Conservation (phyloP, 2,329 filamentous ascomycete species). For the Colletotrichum ledebouriae region DNA sequence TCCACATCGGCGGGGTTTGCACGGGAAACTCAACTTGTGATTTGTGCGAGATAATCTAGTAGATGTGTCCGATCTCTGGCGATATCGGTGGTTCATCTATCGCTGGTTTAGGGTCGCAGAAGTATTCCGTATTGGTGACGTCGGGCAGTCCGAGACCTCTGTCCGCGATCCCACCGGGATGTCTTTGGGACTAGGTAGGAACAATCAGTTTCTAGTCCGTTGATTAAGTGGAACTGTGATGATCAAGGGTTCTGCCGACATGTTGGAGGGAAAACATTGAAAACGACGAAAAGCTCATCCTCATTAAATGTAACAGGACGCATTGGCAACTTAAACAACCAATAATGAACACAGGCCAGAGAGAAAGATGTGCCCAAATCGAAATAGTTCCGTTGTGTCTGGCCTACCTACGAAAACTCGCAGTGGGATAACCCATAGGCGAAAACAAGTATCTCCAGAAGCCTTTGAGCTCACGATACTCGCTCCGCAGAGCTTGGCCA, state of each 20-base stretch:
- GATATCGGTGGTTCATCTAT: background rate
- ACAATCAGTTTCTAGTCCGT: background rate
- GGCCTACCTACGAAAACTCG: constrained; percentile 14
- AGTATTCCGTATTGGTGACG: background rate
- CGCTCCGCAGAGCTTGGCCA: background rate
- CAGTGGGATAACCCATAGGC: constrained; percentile 11
- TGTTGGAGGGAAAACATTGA: too few species aligned
- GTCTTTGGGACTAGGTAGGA: background rate
- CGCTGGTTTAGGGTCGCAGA: background rate
- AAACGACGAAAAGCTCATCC: too few species aligned
- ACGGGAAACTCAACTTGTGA: background rate
- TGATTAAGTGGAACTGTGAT: too few species aligned
- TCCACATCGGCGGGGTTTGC: background rate
- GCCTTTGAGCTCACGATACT: constrained; percentile 12
- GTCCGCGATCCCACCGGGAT: background rate
- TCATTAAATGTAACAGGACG: too few species aligned
- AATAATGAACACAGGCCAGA: too few species aligned
- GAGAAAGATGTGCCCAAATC: too few species aligned
- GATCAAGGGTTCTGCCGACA: too few species aligned
- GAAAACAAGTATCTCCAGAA: constrained; percentile 17
- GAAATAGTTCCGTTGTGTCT: too few species aligned
- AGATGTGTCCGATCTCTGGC: constrained; percentile 3
- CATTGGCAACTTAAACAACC: too few species aligned
- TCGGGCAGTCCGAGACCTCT: background rate
- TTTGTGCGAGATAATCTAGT: background rate